A percentile compares a stretch with the other conserved stretches of the same genome.
These are phyloP conservation scores for Tylopilus rubrobrunneus DNA, from an alignment of 768 basidiomycete species.

Conservation along the genomic window DNA sequence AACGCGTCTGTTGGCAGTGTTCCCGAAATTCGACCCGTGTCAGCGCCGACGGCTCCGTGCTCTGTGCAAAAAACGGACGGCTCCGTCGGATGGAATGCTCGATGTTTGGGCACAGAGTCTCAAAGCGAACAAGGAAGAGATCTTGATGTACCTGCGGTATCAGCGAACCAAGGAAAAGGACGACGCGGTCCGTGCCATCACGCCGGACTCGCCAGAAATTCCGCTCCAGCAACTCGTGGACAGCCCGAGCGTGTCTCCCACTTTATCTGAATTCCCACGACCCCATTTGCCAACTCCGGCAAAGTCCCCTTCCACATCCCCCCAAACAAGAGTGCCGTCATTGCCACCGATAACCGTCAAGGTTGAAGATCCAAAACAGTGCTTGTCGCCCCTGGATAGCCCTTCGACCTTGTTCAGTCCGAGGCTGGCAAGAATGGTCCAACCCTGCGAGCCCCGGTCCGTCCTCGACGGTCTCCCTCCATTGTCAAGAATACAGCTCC, in stretches of 20 bases:
- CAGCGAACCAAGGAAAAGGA: conserved; percentile 25
- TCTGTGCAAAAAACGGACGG: conserved; percentile 10
- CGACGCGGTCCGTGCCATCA: background rate
- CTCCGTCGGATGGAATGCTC: conserved; percentile 21
- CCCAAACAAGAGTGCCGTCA: conserved; percentile 18
- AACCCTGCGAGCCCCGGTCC: background rate
- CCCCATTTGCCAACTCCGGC: conserved; percentile 30
- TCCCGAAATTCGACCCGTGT: conserved; percentile 21
- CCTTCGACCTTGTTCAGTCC: background rate
- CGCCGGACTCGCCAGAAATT: conserved; percentile 13
- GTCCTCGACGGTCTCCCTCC: conserved; percentile 5
- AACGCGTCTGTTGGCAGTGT: conserved; percentile 13
- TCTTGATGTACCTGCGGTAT: conserved; percentile 26
- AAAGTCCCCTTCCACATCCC: conserved; percentile 17
- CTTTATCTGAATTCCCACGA: conserved; percentile 2
- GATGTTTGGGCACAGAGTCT: conserved; percentile 26
- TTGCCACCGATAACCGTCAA: conserved; percentile 31
- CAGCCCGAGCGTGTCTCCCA: conserved; percentile 19
- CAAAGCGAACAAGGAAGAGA: conserved; percentile 15
- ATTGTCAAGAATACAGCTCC: background rate
- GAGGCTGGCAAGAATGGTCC: background rate
- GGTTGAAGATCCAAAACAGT: conserved; percentile 15
- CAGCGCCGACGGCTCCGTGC: conserved; percentile 23
- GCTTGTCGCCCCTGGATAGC: background rate
- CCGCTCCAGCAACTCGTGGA: background rate